Base-by-base conservation (phyloP, 495 filamentous ascomycete species). In the Schizothecium vesticola region DNA sequence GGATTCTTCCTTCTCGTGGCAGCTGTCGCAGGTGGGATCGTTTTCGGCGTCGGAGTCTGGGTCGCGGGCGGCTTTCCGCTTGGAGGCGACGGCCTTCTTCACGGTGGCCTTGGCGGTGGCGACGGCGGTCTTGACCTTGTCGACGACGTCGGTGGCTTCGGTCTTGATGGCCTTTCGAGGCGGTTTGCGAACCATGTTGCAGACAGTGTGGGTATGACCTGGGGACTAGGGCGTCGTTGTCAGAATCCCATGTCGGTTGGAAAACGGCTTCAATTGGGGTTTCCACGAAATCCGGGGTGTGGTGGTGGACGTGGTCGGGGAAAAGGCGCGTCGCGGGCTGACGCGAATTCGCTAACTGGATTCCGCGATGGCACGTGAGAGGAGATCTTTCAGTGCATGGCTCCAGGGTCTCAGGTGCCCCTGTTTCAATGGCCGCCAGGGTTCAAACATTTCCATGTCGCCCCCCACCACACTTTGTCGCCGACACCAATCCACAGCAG, bases 61-160 rank as follows among this genome's bases (percentile, higher is more conserved):
- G 22, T 58, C 69, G 2, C 75, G 72, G 16, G 56, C 69, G 3
- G 73, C 64, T 70, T 83, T 83, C 59, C 79, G 80, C 69, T 79
- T 81, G 66, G 73, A 68, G 11, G 62, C 65, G 21, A 70, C 66
- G 4, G 64, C 55, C 36, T 74, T 72, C 28, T 66, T 59, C 12
- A 62, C 63, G 5, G 68, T 61, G 8, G 63, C 61, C 36, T 71
- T 66, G 23, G 71, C 36, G 33, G 62, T 57, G 22, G 36, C 63
- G 19, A 60, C 61, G 58, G 65, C 31, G 11, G 67, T 43, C 64
- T 56, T 43, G 25, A 51, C 56, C 28, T 70, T 71, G 23, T 29
- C 36, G 28, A 56, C 56, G 43, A 51, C 57, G 24, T 22, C 33
- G 33, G 33, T 59, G 57, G 13, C 25, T 29, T 68, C 67, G 31